Base-by-base conservation (phyloP, 2,329 filamentous ascomycete species). In the Sporothrix pseudoabietina region DNA sequence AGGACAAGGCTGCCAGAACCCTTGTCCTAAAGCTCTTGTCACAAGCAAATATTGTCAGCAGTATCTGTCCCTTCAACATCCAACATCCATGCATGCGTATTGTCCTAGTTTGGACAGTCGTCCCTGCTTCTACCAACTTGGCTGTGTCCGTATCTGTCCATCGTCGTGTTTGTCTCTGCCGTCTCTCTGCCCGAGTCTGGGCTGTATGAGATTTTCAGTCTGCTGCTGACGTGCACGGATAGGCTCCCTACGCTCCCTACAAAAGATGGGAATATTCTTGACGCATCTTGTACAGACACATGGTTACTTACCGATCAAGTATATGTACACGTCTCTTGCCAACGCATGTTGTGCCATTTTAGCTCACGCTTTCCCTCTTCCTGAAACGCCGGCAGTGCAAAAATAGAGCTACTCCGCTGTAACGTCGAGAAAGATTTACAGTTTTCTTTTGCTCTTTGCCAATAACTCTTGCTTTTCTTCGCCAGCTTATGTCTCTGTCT, bases 351-450 rank as follows among this genome's bases (percentile, higher is more conserved):
- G 63, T 19, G 63, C 41, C 39, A 68, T 47, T 30, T 68, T 26
- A 30, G 9, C 39, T 68, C 39, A 41, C 41, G 35, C 39, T 49
- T 30, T 68, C 41, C 22, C 63, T 22, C 22, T n/a, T 49, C 22
- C 41, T 54, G 65, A 69, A 54, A 54, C 65, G 16, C 65, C 30
- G 59, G 35, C 30, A 69, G 65, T 52, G 65, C 65, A 69, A 30
- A 54, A 14, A 39, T 22, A 69, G 47, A 69, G 47, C 47, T 47
- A 54, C 30, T 69, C 47, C 47, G 30, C 65, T 52, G 44, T 30
- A 44, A 68, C 65, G 44, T 52, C 16, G 26, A 35, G 26, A 26
- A 35, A 30, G 6, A 32, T 22, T 22, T 22, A 9, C 35, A 16
- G 2, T 47, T 39, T 66, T 19, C n/a, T 30, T 35, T 7, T 66